Conservation (phyloP, 2,329 filamentous ascomycete genomes). For the Tolypocladium paradoxum region DNA sequence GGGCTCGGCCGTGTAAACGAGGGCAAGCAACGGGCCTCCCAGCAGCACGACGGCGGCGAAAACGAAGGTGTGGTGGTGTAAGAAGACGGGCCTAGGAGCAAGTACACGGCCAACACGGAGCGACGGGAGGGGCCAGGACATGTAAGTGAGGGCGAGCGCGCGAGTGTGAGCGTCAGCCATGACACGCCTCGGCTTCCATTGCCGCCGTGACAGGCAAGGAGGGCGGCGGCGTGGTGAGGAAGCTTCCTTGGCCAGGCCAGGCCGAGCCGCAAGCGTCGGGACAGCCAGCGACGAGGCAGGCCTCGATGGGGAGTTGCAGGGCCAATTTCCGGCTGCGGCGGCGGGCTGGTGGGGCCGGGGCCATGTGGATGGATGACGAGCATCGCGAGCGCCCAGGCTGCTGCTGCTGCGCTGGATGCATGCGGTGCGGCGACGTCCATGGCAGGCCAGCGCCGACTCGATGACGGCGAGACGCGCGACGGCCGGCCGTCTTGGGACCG, state of each 20-base stretch:
- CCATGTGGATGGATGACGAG: slow-evolving; percentile 8
- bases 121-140: not conserved
- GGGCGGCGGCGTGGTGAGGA: not conserved
- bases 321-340: slow-evolving; percentile 13
- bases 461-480: not conserved
- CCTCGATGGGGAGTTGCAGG: too few relatives aligned
- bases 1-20: not conserved
- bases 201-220: not conserved
- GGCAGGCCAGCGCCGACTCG: not conserved
- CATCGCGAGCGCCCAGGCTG: not conserved
- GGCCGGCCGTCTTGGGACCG: not conserved
- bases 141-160: too few relatives aligned
- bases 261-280: too few relatives aligned
- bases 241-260: too few relatives aligned
- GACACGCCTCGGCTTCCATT: not conserved
- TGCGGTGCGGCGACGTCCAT: too few relatives aligned
- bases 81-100: not conserved
- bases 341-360: slow-evolving; percentile 5
- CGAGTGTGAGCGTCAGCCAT: not conserved
- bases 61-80: not conserved
- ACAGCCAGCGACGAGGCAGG: too few relatives aligned
- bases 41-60: not conserved
- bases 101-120: not conserved
- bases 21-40: not conserved
- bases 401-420: too few relatives aligned